These are phyloP conservation scores for Coelastrella sp. DNA, from an alignment of 139 green algal species.

Conservation along the genomic window DNA sequence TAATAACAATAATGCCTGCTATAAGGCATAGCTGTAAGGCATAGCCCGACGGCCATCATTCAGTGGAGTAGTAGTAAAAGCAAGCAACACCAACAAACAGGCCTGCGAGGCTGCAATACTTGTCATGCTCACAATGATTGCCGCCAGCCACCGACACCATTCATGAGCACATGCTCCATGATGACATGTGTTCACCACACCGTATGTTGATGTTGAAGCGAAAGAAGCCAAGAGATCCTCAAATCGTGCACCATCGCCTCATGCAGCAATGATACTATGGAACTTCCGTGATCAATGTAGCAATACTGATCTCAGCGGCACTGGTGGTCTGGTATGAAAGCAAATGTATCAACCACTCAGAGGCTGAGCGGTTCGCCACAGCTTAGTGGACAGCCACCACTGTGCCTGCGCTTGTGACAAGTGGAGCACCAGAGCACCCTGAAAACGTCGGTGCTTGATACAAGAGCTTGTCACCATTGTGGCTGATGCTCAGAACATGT, in stretches of 20 bases:
- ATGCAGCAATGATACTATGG: conserved; percentile 16
- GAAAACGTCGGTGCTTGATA: background rate
- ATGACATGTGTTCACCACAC: background rate
- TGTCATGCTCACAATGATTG: background rate
- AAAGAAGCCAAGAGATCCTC: background rate
- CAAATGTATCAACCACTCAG: background rate
- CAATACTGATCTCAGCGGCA: conserved; percentile 5
- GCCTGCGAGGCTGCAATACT: background rate
- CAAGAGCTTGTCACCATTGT: background rate
- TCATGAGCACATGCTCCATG: background rate
- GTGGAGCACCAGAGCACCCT: background rate
- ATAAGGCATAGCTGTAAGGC: too few relatives aligned
- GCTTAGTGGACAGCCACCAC: background rate
- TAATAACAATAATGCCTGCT: background rate
- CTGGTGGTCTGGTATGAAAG: background rate
- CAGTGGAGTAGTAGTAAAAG: background rate
- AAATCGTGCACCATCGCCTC: background rate
- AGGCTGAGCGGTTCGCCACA: conserved; percentile 2
- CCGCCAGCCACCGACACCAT: background rate
- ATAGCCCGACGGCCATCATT: background rate
- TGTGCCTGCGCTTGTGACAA: background rate
- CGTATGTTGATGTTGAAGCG: background rate
- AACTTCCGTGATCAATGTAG: conserved; percentile 1
- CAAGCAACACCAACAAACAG: background rate
- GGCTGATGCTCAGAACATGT: background rate